Conservation (phyloP, 345 rosid species). For the Lepidium aucheri region DNA sequence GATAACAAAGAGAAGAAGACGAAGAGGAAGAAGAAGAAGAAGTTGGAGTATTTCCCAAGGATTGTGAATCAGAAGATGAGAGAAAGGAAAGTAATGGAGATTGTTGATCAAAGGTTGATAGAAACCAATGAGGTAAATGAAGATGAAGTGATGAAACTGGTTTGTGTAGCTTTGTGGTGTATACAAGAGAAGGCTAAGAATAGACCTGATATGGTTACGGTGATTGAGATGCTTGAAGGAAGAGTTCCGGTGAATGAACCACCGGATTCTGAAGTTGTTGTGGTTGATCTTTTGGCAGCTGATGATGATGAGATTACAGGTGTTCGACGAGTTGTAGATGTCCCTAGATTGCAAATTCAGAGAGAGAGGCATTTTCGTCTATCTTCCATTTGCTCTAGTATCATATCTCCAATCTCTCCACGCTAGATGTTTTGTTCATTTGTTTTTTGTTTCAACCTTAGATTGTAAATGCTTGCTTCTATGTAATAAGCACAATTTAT, state of each 20-base stretch:
- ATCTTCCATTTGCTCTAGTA: conserved; percentile 30
- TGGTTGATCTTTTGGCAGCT: conserved; percentile 53
- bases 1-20: conserved; percentile 3
- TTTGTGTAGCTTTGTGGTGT: conserved; percentile 73
- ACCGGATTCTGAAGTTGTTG: conserved; percentile 55
- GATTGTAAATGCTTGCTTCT: neutral
- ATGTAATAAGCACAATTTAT: neutral
- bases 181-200: conserved; percentile 59
- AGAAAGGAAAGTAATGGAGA: conserved; percentile 63
- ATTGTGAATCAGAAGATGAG: conserved; percentile 49
- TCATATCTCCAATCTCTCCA: conserved; percentile 54
- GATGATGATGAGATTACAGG: conserved; percentile 30
- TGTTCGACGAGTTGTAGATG: neutral
- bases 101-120: conserved; percentile 48
- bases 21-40: conserved; percentile 23
- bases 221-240: conserved; percentile 86
- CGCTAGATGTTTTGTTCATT: conserved; percentile 27
- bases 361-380: conserved; percentile 12
- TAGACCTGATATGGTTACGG: conserved; percentile 61
- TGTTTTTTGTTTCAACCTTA: neutral
- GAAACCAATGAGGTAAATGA: conserved; percentile 47
- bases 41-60: conserved; percentile 64
- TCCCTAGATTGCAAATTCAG: conserved; percentile 18
- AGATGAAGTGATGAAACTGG: conserved; percentile 46
- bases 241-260: conserved; percentile 53